Evolutionary conservation across 768 basidiomycete species (phyloP).

Genomic region (Russula virescens): DNA sequence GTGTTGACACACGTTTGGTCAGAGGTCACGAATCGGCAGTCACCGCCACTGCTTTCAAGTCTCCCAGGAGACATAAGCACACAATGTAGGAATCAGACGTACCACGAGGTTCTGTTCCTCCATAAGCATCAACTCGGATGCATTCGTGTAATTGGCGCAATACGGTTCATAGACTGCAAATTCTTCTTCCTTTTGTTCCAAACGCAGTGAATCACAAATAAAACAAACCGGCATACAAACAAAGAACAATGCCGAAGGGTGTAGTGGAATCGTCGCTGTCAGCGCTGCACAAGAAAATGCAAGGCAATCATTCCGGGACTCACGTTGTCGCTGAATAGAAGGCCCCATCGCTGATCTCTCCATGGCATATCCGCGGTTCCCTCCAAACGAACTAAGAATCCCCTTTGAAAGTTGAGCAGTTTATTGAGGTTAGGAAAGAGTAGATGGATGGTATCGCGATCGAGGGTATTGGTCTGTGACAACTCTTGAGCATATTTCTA

Average conservation of each 20-base stretch:
- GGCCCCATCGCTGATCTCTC: constrained; percentile 84
- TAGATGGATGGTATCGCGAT: constrained; percentile 92
- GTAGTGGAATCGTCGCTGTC: constrained; percentile 41
- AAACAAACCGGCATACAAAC: constrained; percentile 24
- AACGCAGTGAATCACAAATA: constrained; percentile 17
- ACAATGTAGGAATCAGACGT: constrained; percentile 33
- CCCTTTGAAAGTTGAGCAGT: constrained; percentile 92
- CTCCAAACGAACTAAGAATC: constrained; percentile 87
- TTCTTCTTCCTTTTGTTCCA: constrained; percentile 82
- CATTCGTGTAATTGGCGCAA: constrained; percentile 90
- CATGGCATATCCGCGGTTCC: constrained; percentile 77
- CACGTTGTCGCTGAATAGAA: constrained; percentile 77
- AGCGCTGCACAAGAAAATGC: constrained; percentile 30
- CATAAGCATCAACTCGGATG: constrained; percentile 75
- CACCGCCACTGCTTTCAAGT: constrained; percentile 3
- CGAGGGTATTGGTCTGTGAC: constrained; percentile 75
- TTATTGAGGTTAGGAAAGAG: constrained; percentile 94
- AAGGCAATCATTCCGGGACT: constrained; percentile 33
- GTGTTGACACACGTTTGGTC: constrained; percentile 27
- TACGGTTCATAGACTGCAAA: constrained; percentile 97
- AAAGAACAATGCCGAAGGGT: constrained; percentile 33
- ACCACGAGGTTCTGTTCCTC: constrained; percentile 86
- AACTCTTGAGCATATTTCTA: constrained; percentile 88
- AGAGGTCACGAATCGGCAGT: constrained; percentile 8
- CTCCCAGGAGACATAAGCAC: constrained; percentile 8